Evolutionary conservation across 257 asterid species (phyloP).

Genomic region (Solanum gandarillasii): DNA sequence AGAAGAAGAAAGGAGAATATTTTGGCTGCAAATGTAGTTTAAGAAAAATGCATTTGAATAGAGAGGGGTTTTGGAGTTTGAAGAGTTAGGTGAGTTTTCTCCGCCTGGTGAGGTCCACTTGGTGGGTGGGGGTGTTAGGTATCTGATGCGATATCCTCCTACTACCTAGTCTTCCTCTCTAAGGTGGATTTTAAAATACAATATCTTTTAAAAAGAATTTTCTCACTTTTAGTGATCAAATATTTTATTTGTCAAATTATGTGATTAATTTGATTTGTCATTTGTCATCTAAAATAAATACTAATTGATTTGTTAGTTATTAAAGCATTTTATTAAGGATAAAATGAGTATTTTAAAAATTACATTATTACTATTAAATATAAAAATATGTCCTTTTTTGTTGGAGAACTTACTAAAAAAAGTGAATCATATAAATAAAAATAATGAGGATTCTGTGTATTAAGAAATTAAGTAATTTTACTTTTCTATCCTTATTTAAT

Average conservation of each 20-base stretch:
- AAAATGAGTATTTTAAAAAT: neutral
- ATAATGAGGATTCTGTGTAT: too few species aligned
- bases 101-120: neutral
- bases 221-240: too few species aligned
- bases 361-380: too few species aligned
- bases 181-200: too few species aligned
- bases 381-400: too few species aligned
- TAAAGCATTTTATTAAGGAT: too few species aligned
- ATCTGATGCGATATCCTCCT: neutral
- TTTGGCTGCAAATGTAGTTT: neutral
- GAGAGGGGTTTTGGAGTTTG: neutral
- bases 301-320: neutral
- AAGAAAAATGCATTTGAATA: neutral
- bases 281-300: neutral
- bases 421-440: too few species aligned
- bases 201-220: too few species aligned
- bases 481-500: rapidly evolving
- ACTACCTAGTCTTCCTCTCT: neutral
- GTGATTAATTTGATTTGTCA: neutral
- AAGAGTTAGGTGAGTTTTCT: neutral
- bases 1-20: neutral
- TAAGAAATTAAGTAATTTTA: too few species aligned
- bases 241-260: neutral
- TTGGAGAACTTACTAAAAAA: too few species aligned
- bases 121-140: neutral